Base-by-base conservation (phyloP, 768 basidiomycete genomes). In the Asterophora parasitica region DNA sequence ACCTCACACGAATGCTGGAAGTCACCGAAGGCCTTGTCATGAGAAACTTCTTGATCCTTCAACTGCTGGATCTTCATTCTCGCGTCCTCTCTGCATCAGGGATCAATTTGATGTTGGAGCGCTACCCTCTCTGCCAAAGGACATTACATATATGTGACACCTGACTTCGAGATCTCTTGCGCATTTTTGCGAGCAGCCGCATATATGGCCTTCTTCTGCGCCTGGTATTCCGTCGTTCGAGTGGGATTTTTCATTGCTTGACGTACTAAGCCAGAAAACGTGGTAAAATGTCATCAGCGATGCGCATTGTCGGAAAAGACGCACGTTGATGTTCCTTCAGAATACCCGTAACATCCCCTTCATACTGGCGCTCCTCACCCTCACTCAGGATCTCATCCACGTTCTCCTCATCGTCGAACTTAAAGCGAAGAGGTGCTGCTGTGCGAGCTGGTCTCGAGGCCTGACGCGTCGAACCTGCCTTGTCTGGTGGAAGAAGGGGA, bases 161-260 rank as follows among this genome's bases (percentile, higher is more conserved):
- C 67, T 7, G 60, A 51, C 42, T 51, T 57, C 1, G 60, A 61
- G 5, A 69, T 46, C 20, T 61, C 61, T 46, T 61, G 62, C 2
- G 61, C 60, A 26, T 55, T 52, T 46, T 61, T 59, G 44, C 71
- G 65, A 19, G 68, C 66, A 7, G 63, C 52, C 5, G 58, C 53
- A 53, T 65, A 74, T 36, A 71, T 55, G 10, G 54, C 59, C 33
- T 64, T 64, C 47, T 67, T 70, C 46, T 65, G 60, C 15, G 44
- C 58, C 13, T 65, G 62, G 53, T 60, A 68, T 41, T 59, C 59
- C 17, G 59, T 57, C 8, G 55, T 39, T 12, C 60, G 58, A 7
- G 58, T 52, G 4, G 63, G 48, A 1, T 49, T 39, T 44, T 61
- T 65, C 53, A 60, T 65, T 15, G 59, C 55, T 44, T 65, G 62